Percentiles rank a stretch among this genome's conserved stretches.
These are phyloP conservation scores for Boehmeria nivea DNA, from an alignment of 306 rosid species.

Conservation along the genomic window DNA sequence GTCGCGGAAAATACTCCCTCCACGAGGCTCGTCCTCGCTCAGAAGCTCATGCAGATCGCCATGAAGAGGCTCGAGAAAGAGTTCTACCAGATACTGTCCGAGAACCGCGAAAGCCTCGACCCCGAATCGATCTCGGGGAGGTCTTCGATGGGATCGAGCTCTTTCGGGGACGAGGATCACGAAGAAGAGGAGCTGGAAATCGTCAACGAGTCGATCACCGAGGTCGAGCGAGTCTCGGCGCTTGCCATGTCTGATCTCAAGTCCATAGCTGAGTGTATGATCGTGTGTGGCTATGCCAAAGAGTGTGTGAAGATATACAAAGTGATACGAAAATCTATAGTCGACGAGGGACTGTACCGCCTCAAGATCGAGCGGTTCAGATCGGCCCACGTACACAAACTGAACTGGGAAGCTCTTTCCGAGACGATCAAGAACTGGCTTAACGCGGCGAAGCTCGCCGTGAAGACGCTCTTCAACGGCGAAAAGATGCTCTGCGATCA, in stretches of 20 bases:
- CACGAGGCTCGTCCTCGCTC: conserved; percentile 35
- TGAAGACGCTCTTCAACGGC: conserved; percentile 35
- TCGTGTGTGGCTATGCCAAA: conserved; percentile 42
- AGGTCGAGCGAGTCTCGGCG: conserved; percentile 23
- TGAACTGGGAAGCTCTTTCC: conserved; percentile 28
- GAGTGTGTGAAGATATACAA: conserved; percentile 43
- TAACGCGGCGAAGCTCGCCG: conserved; percentile 26
- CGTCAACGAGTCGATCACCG: conserved; percentile 14
- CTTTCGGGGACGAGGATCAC: conserved; percentile 11
- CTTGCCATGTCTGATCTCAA: conserved; percentile 35
- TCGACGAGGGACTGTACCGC: conserved; percentile 40
- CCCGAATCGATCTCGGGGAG: conserved; percentile 37
- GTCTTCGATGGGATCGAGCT: conserved; percentile 21
- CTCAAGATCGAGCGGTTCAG: conserved; percentile 36
- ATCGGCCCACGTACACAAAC: conserved; percentile 31
- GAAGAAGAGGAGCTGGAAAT: conserved; percentile 20
- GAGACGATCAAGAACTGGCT: conserved; percentile 33
- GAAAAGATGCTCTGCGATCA: conserved; percentile 43
- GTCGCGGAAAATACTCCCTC: conserved; percentile 18
- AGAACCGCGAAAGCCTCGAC: conserved; percentile 29
- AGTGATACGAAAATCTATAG: conserved; percentile 30
- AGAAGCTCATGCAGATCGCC: conserved; percentile 43
- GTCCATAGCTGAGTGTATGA: conserved; percentile 58
- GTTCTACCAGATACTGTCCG: conserved; percentile 32
- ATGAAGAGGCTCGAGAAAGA: conserved; percentile 48